Evolutionary conservation across 768 basidiomycete species (phyloP).

Genomic region (Rhodotorula toruloides): DNA sequence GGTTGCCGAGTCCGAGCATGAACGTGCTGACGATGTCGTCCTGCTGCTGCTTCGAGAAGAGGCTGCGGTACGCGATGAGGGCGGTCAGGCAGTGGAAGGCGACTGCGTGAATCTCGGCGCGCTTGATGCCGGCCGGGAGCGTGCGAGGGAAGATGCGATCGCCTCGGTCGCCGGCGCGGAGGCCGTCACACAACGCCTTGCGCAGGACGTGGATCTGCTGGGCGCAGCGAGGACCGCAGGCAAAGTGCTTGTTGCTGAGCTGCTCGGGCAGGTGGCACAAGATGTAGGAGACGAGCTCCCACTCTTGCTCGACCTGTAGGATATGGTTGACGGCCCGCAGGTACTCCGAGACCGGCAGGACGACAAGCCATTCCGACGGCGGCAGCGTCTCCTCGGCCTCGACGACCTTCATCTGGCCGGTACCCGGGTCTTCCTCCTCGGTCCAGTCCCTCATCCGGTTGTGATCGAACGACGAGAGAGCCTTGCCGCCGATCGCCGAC

Average conservation of each 20-base stretch:
- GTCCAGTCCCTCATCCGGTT: slow-evolving; percentile 41
- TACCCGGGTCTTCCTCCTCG: slow-evolving; percentile 41
- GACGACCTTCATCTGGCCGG: slow-evolving; percentile 37
- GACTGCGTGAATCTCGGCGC: slow-evolving; percentile 77
- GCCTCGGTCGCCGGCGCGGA: slow-evolving; percentile 59
- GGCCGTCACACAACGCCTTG: slow-evolving; percentile 61
- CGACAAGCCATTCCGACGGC: slow-evolving; percentile 15
- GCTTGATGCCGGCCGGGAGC: slow-evolving; percentile 52
- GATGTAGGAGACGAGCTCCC: slow-evolving; percentile 89
- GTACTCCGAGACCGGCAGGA: slow-evolving; percentile 68
- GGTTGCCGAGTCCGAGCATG: slow-evolving; percentile 48
- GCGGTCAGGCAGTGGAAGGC: slow-evolving; percentile 83
- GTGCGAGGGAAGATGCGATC: slow-evolving; percentile 40
- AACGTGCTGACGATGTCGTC: slow-evolving; percentile 50
- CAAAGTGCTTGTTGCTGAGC: slow-evolving; percentile 89
- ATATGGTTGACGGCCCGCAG: slow-evolving; percentile 60
- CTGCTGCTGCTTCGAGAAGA: slow-evolving; percentile 57
- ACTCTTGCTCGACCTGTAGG: slow-evolving; percentile 69
- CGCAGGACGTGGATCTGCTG: slow-evolving; percentile 60
- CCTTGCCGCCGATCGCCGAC: slow-evolving; percentile 10
- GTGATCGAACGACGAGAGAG: slow-evolving; percentile 43
- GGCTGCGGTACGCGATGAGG: slow-evolving; percentile 74
- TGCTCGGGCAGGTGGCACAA: slow-evolving; percentile 86
- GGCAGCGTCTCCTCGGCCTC: slow-evolving; percentile 40
- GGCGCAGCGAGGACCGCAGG: slow-evolving; percentile 81